phyloP scores from a whole-genome alignment of 352 stramenopile genomes.

The Pythium oligandrum region DNA sequence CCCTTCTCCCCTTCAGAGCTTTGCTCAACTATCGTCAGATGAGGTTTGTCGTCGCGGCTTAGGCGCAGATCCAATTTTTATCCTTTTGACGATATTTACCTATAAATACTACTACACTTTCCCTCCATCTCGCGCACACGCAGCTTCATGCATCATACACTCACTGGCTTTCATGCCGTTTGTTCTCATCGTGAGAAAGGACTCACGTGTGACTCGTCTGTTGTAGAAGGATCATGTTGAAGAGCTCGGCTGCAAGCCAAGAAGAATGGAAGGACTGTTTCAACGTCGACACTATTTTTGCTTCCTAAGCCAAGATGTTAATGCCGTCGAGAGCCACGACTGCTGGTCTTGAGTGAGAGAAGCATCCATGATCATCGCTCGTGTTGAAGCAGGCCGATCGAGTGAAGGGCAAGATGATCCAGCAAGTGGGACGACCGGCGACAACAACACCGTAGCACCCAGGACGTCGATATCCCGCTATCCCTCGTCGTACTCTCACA shows the following conservation, averaged over 20 bases:
- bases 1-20: slow-evolving; percentile 17
- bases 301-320: not conserved
- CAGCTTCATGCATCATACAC: not conserved
- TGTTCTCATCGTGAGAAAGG: not conserved
- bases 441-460: too few relatives aligned
- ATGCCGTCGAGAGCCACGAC: not conserved
- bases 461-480: not conserved
- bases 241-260: not conserved
- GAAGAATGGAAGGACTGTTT: not conserved
- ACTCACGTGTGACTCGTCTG: not conserved
- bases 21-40: slow-evolving; percentile 56
- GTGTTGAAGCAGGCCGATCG: not conserved
- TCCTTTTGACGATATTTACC: slow-evolving; percentile 59
- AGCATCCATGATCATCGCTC: not conserved
- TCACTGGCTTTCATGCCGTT: slow-evolving; percentile 13
- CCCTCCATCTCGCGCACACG: not conserved
- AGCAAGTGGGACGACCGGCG: too few relatives aligned
- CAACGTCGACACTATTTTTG: not conserved
- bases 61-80: slow-evolving; percentile 47
- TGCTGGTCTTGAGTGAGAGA: not conserved
- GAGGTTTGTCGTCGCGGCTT: slow-evolving; percentile 51
- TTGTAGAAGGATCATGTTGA: not conserved
- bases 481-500: slow-evolving; percentile 1
- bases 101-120: slow-evolving; percentile 24
- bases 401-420: not conserved